Conservation (phyloP, 2,329 filamentous ascomycete genomes). For the Penicillium brasilianum region DNA sequence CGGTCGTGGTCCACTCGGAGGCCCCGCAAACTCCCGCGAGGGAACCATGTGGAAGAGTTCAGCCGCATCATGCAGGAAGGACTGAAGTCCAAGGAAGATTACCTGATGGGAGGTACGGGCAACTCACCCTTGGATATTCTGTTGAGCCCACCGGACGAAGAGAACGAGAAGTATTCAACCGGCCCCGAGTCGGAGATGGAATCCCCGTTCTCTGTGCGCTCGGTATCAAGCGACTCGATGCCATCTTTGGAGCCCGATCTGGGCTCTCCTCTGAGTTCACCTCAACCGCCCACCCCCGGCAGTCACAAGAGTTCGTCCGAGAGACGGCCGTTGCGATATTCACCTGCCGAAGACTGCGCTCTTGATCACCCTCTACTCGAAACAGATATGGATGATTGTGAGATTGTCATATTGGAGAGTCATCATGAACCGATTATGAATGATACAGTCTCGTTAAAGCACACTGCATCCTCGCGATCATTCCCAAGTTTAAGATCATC, state of each 20-base stretch:
- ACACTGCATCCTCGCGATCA: constrained; percentile 37
- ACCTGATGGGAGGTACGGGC: constrained; percentile 44
- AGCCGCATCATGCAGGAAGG: constrained; percentile 63
- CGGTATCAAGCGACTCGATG: constrained; percentile 63
- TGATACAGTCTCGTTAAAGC: constrained; percentile 23
- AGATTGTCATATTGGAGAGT: constrained; percentile 28
- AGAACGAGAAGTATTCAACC: constrained; percentile 45
- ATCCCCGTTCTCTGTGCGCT: constrained; percentile 52
- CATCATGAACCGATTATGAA: constrained; percentile 18
- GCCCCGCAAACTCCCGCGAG: constrained; percentile 46
- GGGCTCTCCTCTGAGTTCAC: constrained; percentile 53
- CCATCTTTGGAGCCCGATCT: constrained; percentile 58
- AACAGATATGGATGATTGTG: constrained; percentile 33
- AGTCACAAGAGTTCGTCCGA: constrained; percentile 45
- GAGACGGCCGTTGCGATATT: constrained; percentile 54
- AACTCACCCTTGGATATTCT: constrained; percentile 60
- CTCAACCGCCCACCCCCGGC: constrained; percentile 49
- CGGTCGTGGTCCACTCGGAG: constrained; percentile 46
- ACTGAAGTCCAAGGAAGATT: constrained; percentile 55
- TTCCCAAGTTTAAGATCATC: constrained; percentile 53
- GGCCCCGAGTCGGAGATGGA: constrained; percentile 53
- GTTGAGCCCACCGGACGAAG: constrained; percentile 59
- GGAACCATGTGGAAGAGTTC: constrained; percentile 54
- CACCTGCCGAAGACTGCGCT: constrained; percentile 60
- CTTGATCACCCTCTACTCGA: constrained; percentile 63